Evolutionary conservation across 192 early-diverging fungal genomes (phyloP).

Genomic region (Rhizophagus sp.): DNA sequence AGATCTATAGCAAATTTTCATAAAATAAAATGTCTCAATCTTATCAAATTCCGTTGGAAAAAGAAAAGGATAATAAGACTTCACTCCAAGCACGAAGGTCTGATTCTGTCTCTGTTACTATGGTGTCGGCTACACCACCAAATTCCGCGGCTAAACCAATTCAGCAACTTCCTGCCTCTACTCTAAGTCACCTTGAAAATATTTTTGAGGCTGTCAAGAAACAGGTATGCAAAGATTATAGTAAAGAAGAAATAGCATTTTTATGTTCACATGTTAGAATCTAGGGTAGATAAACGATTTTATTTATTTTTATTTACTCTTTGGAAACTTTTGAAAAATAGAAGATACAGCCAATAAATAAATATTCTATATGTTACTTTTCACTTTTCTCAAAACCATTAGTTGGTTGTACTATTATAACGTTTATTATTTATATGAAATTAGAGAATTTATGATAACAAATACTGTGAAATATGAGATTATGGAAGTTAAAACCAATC

Average conservation of each 20-base stretch:
- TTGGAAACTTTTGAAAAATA: too few species aligned
- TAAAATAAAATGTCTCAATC: slow-evolving; percentile 1
- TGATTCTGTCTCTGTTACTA: background rate
- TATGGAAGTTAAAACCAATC: background rate
- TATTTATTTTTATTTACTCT: background rate
- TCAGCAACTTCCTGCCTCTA: background rate
- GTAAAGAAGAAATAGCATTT: background rate
- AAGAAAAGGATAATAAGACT: background rate
- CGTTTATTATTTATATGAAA: too few species aligned
- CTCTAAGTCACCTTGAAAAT: background rate
- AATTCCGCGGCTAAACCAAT: background rate
- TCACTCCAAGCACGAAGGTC: background rate
- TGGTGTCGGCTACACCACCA: background rate
- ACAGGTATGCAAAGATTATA: slow-evolving; percentile 3
- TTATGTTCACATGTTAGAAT: background rate
- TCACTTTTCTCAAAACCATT: too few species aligned
- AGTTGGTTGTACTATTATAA: too few species aligned
- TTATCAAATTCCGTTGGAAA: background rate
- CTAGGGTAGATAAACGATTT: background rate
- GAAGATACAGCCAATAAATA: too few species aligned
- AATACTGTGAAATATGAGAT: background rate
- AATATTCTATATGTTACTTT: too few species aligned
- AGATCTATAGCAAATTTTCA: background rate
- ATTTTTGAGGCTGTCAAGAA: slow-evolving; percentile 13
- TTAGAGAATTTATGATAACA: background rate